phyloP scores from a whole-genome alignment of 1,139 yeast genomes.

The Saccharomyces pastorianus region DNA sequence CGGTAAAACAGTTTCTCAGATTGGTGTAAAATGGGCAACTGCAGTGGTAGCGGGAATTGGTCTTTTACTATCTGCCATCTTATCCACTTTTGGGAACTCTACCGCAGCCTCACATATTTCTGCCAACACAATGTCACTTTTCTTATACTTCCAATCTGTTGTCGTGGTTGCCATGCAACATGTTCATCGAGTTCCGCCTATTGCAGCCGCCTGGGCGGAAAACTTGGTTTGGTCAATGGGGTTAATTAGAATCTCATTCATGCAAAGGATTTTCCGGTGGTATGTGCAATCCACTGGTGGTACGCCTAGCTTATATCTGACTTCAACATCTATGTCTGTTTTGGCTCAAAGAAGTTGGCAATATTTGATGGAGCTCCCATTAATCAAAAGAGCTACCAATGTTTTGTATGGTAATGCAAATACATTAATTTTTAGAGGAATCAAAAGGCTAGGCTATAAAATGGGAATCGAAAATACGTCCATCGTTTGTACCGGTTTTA shows the following conservation, averaged over 20 bases:
- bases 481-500: constrained; percentile 64
- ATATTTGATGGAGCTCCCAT: constrained; percentile 15
- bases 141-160: constrained; percentile 69
- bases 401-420: constrained; percentile 36
- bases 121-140: constrained; percentile 66
- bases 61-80: constrained; percentile 55
- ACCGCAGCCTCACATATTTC: constrained; percentile 72
- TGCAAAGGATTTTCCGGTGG: constrained; percentile 77
- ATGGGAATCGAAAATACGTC: constrained; percentile 64
- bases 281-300: constrained; percentile 77
- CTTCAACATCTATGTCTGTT: constrained; percentile 50
- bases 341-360: constrained; percentile 57
- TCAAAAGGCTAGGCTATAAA: constrained; percentile 58
- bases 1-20: constrained; percentile 67
- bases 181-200: constrained; percentile 69
- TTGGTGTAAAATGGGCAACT: constrained; percentile 78
- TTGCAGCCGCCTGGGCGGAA: constrained; percentile 74
- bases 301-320: constrained; percentile 51
- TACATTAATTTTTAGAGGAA: constrained; percentile 60
- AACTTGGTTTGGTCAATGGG: constrained; percentile 87
- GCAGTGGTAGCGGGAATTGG: constrained; percentile 76
- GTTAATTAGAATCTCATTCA: constrained; percentile 53
- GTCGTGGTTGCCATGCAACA: constrained; percentile 66
- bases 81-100: constrained; percentile 69
- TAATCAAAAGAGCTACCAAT: constrained; percentile 30